phyloP scores from a whole-genome alignment of 2,329 filamentous ascomycete species.

The Amesomyces nigricolor region DNA sequence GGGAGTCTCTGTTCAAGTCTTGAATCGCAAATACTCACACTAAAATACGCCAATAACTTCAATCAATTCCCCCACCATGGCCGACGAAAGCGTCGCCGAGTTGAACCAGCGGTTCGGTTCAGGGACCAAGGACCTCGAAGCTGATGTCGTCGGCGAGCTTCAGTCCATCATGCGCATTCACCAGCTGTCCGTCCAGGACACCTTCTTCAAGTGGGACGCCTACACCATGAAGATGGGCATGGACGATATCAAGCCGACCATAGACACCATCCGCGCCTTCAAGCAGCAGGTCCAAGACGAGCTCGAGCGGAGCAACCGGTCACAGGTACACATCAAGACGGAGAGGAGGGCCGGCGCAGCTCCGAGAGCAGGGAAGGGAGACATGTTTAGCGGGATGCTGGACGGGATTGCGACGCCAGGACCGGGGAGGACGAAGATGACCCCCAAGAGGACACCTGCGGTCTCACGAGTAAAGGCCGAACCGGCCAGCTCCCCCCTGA shows the following conservation, averaged over 20 bases:
- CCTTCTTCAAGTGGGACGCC: conserved; percentile 98
- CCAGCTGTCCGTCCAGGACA: conserved; percentile 72
- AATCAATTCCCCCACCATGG: conserved; percentile 29
- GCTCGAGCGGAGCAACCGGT: conserved; percentile 68
- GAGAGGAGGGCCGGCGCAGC: conserved; percentile 59
- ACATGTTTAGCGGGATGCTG: conserved; percentile 80
- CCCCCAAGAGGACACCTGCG: conserved; percentile 41
- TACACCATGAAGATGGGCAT: conserved; percentile 92
- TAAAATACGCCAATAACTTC: background rate
- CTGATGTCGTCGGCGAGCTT: conserved; percentile 75
- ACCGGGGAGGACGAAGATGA: conserved; percentile 38
- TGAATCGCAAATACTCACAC: background rate
- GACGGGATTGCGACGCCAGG: conserved; percentile 61
- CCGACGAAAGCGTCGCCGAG: conserved; percentile 36
- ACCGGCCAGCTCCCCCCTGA: conserved; percentile 37
- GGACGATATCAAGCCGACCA: conserved; percentile 65
- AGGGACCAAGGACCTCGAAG: conserved; percentile 55
- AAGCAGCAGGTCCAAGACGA: conserved; percentile 83
- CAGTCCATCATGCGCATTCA: conserved; percentile 82
- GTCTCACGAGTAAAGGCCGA: conserved; percentile 42
- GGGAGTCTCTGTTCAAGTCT: background rate
- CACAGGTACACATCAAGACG: conserved; percentile 54
- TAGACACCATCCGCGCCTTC: conserved; percentile 68
- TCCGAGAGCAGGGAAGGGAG: conserved; percentile 51
- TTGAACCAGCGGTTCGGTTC: conserved; percentile 50